Evolutionary conservation across 2,329 filamentous ascomycete genomes (phyloP).

Genomic region (Alternaria alternata): DNA sequence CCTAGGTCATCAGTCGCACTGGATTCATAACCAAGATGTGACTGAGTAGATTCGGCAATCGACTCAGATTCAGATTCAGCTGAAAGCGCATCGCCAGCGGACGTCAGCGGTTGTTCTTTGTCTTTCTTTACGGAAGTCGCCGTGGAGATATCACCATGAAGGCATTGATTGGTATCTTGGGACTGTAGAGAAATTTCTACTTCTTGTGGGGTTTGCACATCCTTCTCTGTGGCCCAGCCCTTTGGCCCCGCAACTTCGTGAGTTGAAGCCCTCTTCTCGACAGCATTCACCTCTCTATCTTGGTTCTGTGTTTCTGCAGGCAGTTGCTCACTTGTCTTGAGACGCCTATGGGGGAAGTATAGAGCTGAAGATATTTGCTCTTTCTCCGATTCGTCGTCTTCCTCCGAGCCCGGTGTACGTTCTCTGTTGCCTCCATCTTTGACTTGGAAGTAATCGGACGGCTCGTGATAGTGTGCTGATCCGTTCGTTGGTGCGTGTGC

Average conservation of each 20-base stretch:
- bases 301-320: conserved; percentile 32
- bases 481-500: conserved; percentile 26
- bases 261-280: conserved; percentile 37
- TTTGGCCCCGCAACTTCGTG: conserved; percentile 38
- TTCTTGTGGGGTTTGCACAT: conserved; percentile 55
- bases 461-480: conserved; percentile 27
- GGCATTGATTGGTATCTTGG: conserved; percentile 66
- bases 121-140: conserved; percentile 51
- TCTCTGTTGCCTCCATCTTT: conserved; percentile 29
- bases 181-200: conserved; percentile 70
- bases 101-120: conserved; percentile 49
- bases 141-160: conserved; percentile 65
- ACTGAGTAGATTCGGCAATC: conserved; percentile 53
- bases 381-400: conserved; percentile 70
- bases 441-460: conserved; percentile 42
- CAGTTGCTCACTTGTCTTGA: conserved; percentile 52
- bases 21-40: conserved; percentile 59
- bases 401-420: conserved; percentile 52
- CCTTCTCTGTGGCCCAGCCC: conserved; percentile 40
- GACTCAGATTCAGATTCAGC: conserved; percentile 55
- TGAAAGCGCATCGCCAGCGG: conserved; percentile 36
- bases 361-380: conserved; percentile 89
- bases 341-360: conserved; percentile 78
- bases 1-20: conserved; percentile 63
- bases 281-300: conserved; percentile 36